phyloP scores from a whole-genome alignment of 2,329 filamentous ascomycete species.

The Pyricularia sp. region DNA sequence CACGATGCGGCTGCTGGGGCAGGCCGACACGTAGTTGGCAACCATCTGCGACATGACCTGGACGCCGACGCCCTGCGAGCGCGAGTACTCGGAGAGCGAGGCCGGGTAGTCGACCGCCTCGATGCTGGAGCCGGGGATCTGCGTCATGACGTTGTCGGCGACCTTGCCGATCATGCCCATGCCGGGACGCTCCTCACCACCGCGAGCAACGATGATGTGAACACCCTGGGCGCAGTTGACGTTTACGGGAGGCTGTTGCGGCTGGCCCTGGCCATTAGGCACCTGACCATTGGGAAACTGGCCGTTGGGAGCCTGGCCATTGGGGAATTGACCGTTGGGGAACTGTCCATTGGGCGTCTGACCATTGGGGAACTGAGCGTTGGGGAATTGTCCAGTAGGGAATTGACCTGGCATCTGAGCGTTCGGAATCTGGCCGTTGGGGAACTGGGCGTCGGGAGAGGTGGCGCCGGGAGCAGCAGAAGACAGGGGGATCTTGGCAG shows the following conservation, averaged over 20 bases:
- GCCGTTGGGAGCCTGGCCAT: background rate
- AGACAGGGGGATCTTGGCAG: background rate
- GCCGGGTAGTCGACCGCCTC: constrained; percentile 44
- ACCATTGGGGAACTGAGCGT: too few species aligned
- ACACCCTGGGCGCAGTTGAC: constrained; percentile 3
- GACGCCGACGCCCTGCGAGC: constrained; percentile 48
- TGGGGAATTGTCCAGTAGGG: background rate
- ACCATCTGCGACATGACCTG: constrained; percentile 38
- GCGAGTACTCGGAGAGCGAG: constrained; percentile 47
- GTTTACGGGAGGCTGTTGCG: background rate
- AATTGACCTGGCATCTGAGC: background rate
- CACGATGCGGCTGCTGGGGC: constrained; percentile 47
- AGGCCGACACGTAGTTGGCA: constrained; percentile 45
- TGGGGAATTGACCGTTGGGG: background rate
- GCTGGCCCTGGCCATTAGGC: background rate
- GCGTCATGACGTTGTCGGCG: constrained; percentile 18
- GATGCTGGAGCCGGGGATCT: constrained; percentile 21
- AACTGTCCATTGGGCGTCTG: background rate
- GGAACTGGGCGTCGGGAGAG: background rate
- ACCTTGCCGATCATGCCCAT: constrained; percentile 22
- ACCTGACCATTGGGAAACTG: too few species aligned
- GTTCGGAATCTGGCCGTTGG: background rate
- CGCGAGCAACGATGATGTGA: constrained; percentile 27
- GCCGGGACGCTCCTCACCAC: constrained; percentile 20
- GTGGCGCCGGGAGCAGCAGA: background rate